Evolutionary conservation across 768 basidiomycete species (phyloP).

Genomic region (Symmetrospora coprosmae): DNA sequence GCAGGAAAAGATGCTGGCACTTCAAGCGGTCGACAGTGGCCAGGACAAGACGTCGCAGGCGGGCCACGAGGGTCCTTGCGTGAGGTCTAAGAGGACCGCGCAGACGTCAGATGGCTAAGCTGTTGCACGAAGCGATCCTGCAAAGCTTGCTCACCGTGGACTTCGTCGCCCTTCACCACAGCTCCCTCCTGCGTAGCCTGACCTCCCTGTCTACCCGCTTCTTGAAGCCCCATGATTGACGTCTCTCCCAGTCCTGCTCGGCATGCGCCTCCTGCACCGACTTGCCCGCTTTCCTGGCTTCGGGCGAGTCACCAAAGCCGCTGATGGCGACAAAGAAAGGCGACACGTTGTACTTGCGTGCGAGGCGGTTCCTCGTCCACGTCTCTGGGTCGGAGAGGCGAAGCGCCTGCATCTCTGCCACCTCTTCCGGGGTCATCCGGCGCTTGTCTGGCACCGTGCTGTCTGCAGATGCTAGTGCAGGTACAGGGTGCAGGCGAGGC

Average conservation of each 20-base stretch:
- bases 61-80: no score
- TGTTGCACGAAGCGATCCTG: no score
- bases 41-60: no score
- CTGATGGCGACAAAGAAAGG: conserved; percentile 21
- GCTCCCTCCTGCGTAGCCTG: conserved; percentile 2
- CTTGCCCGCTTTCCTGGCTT: conserved; percentile 10
- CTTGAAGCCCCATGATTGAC: conserved; percentile 8
- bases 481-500: not conserved
- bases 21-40: no score
- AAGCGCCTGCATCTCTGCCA: conserved; percentile 22
- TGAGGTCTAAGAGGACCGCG: no score
- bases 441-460: no score
- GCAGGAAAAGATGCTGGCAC: no score
- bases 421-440: conserved; percentile 12
- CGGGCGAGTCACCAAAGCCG: conserved; percentile 22
- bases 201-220: conserved; percentile 6
- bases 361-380: conserved; percentile 25
- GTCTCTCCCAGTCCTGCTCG: not conserved
- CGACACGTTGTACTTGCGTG: conserved; percentile 24
- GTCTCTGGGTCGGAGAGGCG: conserved; percentile 2
- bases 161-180: conserved; percentile 1
- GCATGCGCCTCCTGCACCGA: conserved; percentile 1
- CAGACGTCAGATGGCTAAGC: no score
- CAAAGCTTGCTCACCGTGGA: no score
- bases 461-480: not conserved